Evolutionary conservation across 2,329 filamentous ascomycete species (phyloP), one percentile per base, ranked within the genome.

Genomic region (Fusarium nodosum): DNA sequence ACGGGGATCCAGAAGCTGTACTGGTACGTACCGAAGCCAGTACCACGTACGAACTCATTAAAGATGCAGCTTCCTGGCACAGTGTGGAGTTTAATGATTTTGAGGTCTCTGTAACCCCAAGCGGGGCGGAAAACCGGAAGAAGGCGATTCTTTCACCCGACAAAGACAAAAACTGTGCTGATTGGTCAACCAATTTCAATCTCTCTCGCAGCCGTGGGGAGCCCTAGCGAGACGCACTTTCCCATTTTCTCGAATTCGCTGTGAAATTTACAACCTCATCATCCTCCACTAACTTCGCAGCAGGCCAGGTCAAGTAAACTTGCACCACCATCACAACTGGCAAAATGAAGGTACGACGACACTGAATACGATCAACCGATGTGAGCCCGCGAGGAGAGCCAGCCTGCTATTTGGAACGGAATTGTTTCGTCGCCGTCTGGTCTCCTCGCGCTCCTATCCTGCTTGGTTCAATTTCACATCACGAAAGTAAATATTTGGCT

Each of bases 311-410:
- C 76, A 80, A 75, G 74, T 70, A 74, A 78, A 79, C 78, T 81
- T 81, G 80, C 78, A 82, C 79, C 80, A 81, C 79, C 80, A 81
- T 75, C 77, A 79, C 79, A 78, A 76, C 81, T 79, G 81, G 80
- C 81, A 83, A 81, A 76, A 83, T 83, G 81, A 83, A 83, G 81
- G 81, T 83, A 82, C 64, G 81, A 61, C 44, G 46, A 48, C 41
- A 60, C 44, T 26, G 16, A 52, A 28, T 30, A 30, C 34, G 34
- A 52, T 16, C 55, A 59, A 61, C 65, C 52, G 39, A 62, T 26
- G 20, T 60, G 36, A 44, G 60, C 16, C 10, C 38, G 1, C 16
- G 33, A 39, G 52, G 51, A 34, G 46, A 13, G 24, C 20, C 30
- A 31, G n/a, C 33, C 28, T 24, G 39, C 20, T 52, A 34, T 54